Evolutionary conservation across 768 basidiomycete genomes (phyloP).

Genomic region (Lenzites betulinus): DNA sequence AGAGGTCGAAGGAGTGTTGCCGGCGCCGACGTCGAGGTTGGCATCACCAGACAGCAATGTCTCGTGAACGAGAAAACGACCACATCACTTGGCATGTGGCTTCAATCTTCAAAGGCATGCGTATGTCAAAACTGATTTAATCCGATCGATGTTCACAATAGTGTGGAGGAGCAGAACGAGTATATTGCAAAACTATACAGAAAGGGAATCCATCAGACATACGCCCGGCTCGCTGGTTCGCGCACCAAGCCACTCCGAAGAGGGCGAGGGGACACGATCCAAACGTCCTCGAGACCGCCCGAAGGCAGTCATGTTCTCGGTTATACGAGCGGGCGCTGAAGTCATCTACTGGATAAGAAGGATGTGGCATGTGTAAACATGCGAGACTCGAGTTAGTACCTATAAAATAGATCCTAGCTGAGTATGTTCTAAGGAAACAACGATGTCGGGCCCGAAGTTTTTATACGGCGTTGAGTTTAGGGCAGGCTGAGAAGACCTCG

Average conservation of each 20-base stretch:
- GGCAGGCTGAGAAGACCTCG: not conserved
- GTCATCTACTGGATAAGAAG: slow-evolving; percentile 74
- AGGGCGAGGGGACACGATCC: slow-evolving; percentile 32
- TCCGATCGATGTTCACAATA: not conserved
- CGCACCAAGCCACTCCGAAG: slow-evolving; percentile 9
- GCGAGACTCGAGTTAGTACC: slow-evolving; percentile 77
- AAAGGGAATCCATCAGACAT: slow-evolving; percentile 18
- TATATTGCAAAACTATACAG: not conserved
- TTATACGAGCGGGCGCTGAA: slow-evolving; percentile 60
- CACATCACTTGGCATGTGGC: no score
- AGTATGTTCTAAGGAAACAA: slow-evolving; percentile 64
- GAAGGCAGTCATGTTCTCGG: slow-evolving; percentile 57
- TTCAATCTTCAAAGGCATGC: no score
- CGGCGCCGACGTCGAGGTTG: no score
- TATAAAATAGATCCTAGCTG: slow-evolving; percentile 79
- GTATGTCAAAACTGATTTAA: no score
- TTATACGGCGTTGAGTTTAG: slow-evolving; percentile 19
- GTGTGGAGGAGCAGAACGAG: not conserved
- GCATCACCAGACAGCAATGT: no score
- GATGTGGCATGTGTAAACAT: slow-evolving; percentile 74
- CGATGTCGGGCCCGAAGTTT: not conserved
- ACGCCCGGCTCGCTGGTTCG: slow-evolving; percentile 21
- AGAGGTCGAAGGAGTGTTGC: no score
- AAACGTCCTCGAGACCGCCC: slow-evolving; percentile 64
- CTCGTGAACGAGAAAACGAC: no score